Evolutionary conservation across 352 stramenopile species (phyloP).

Genomic region (Pythium rishiriense): DNA sequence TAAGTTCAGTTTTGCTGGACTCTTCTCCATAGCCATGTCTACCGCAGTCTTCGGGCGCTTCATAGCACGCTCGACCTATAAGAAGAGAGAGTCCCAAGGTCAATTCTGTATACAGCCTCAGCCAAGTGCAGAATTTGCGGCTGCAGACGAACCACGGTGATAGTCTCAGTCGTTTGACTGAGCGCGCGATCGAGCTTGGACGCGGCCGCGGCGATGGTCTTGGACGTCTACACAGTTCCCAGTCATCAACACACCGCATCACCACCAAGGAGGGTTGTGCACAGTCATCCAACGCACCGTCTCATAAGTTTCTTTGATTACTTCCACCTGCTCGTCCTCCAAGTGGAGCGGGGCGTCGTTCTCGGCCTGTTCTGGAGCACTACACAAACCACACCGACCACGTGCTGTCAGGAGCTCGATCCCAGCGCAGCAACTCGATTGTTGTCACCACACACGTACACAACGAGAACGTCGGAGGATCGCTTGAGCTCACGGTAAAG

Average conservation of each 20-base stretch:
- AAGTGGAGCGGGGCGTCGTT: slow-evolving; percentile 37
- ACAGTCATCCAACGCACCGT: slow-evolving; percentile 34
- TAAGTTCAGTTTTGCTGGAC: slow-evolving; percentile 46
- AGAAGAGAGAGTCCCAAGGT: too few species aligned
- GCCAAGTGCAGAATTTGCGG: too few species aligned
- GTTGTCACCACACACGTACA: slow-evolving; percentile 33
- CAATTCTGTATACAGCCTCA: too few species aligned
- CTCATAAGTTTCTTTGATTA: slow-evolving; percentile 51
- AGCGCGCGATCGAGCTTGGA: slow-evolving; percentile 57
- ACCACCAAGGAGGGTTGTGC: background rate
- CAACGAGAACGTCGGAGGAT: slow-evolving; percentile 47
- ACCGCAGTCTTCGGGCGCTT: slow-evolving; percentile 75
- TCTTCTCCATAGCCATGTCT: slow-evolving; percentile 75
- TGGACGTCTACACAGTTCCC: slow-evolving; percentile 41
- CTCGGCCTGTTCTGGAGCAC: slow-evolving; percentile 21
- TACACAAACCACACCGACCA: too few species aligned
- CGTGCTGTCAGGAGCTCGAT: too few species aligned
- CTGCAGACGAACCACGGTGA: slow-evolving; percentile 49
- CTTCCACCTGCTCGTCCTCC: slow-evolving; percentile 42
- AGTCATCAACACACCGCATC: background rate
- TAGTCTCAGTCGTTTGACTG: slow-evolving; percentile 64
- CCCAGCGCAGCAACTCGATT: background rate
- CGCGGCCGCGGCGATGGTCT: slow-evolving; percentile 52
- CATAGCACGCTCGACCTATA: slow-evolving; percentile 66
- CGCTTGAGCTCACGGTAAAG: slow-evolving; percentile 60